A percentile compares a stretch with the other conserved stretches of the same genome.
These are phyloP conservation scores for Nakazawaea wickerhamii DNA, from an alignment of 805 yeast genomes.

Conservation along the genomic window DNA sequence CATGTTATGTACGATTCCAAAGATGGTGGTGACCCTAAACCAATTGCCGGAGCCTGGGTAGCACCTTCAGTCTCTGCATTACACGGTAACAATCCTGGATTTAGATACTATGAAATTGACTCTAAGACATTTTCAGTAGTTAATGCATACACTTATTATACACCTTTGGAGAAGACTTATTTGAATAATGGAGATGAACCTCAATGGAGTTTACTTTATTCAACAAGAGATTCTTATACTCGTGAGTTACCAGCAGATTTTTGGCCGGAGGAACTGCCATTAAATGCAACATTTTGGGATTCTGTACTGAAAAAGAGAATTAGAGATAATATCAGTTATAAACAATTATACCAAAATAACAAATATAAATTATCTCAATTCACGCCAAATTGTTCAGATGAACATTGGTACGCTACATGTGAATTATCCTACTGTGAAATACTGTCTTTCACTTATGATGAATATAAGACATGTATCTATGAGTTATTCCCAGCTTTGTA, in stretches of 20 bases:
- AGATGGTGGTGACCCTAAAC: constrained; percentile 14
- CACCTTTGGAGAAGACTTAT: constrained; percentile 34
- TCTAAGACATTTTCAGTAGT: constrained; percentile 34
- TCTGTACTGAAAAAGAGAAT: constrained; percentile 18
- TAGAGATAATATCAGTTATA: constrained; percentile 25
- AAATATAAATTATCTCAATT: constrained; percentile 31
- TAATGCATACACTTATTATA: constrained; percentile 34
- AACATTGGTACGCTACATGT: constrained; percentile 1
- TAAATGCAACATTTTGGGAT: constrained; percentile 41
- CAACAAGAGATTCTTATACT: constrained; percentile 30
- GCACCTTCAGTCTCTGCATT: constrained; percentile 37
- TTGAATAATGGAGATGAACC: constrained; percentile 35
- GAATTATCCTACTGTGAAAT: constrained; percentile 10
- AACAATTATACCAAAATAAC: constrained; percentile 30
- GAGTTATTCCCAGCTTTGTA: constrained; percentile 4
- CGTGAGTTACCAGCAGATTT: constrained; percentile 25
- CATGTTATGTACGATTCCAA: constrained; percentile 26
- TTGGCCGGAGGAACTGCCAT: constrained; percentile 33
- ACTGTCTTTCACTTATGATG: constrained; percentile 7
- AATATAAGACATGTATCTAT: constrained; percentile 7
- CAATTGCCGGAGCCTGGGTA: constrained; percentile 38
- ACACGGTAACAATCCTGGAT: constrained; percentile 33
- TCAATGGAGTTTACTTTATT: constrained; percentile 34
- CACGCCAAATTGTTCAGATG: constrained; percentile 25
- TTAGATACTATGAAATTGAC: constrained; percentile 40